A percentile compares a stretch with the other conserved stretches of the same genome.
phyloP scores from a whole-genome alignment of 2,329 filamentous ascomycete genomes.

The Gaeumannomyces tritici region DNA sequence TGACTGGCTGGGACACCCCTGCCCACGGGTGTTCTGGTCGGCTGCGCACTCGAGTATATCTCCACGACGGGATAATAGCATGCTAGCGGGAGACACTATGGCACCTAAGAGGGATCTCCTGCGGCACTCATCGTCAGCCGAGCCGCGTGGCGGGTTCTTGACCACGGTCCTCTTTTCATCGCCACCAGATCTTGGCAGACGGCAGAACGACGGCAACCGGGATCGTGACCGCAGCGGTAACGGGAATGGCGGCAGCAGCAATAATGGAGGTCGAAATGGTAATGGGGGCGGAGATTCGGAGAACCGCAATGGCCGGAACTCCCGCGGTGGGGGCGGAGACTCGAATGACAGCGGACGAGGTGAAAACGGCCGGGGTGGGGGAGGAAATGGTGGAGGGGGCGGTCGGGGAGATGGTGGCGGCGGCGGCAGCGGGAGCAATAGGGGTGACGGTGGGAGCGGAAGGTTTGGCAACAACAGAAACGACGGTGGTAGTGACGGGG shows the following conservation, averaged over 20 bases:
- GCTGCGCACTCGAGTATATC: not conserved
- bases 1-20: not conserved
- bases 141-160: not conserved
- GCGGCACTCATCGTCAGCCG: not conserved
- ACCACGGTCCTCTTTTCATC: not conserved
- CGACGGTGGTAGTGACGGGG: not conserved
- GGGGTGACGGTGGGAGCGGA: not conserved
- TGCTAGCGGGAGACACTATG: not conserved
- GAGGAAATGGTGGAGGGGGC: slow-evolving; percentile 4
- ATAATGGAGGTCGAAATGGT: not conserved
- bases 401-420: slow-evolving; percentile 4
- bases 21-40: not conserved
- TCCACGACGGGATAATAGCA: not conserved
- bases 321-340: slow-evolving; percentile 2
- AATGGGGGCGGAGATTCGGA: slow-evolving; percentile 4
- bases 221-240: not conserved
- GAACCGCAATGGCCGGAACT: not conserved
- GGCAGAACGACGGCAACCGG: not conserved
- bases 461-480: slow-evolving; percentile 4
- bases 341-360: slow-evolving; percentile 2
- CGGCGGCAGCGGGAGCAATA: slow-evolving; percentile 3
- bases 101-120: not conserved
- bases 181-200: not conserved
- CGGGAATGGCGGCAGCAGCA: not conserved
- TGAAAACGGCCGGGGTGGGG: slow-evolving; percentile 1